A percentile compares a stretch with the other conserved stretches of the same genome.
Evolutionary conservation across 2,329 filamentous ascomycete species (phyloP).

Genomic region (Pyricularia sp.): DNA sequence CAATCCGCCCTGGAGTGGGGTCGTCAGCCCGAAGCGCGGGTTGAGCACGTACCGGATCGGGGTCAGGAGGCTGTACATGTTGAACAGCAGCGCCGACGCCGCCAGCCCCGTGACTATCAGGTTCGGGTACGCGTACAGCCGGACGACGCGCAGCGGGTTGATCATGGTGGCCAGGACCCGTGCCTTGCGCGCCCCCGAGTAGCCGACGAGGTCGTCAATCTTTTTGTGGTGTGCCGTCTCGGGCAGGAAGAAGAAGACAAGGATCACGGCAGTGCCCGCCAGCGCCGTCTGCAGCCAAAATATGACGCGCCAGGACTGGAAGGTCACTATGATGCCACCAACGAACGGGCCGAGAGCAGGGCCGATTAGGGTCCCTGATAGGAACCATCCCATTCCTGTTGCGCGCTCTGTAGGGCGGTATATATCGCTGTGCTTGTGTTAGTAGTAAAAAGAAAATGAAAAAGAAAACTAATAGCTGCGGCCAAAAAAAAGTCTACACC

Average conservation of each 20-base stretch:
- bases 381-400: conserved; percentile 58
- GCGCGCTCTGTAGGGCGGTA: conserved; percentile 53
- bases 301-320: conserved; percentile 55
- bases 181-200: conserved; percentile 30
- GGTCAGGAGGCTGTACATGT: conserved; percentile 60
- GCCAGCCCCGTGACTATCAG: conserved; percentile 49
- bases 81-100: conserved; percentile 55
- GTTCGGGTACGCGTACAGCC: conserved; percentile 55
- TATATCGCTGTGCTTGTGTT: conserved; percentile 29
- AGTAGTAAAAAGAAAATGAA: too few relatives aligned
- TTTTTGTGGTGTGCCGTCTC: conserved; percentile 57
- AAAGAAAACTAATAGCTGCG: too few relatives aligned
- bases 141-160: conserved; percentile 48
- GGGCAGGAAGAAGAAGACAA: conserved; percentile 51
- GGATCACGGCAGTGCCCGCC: conserved; percentile 42
- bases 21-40: conserved; percentile 55
- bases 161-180: conserved; percentile 47
- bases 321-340: conserved; percentile 62
- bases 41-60: conserved; percentile 64
- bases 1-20: conserved; percentile 54
- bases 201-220: conserved; percentile 42
- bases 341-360: conserved; percentile 55
- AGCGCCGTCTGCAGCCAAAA: conserved; percentile 63
- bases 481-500: neutral
- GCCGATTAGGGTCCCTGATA: conserved; percentile 56